Evolutionary conservation across 1,284 basidiomycete genomes (phyloP).

Genomic region (Laetiporus sulphureus): DNA sequence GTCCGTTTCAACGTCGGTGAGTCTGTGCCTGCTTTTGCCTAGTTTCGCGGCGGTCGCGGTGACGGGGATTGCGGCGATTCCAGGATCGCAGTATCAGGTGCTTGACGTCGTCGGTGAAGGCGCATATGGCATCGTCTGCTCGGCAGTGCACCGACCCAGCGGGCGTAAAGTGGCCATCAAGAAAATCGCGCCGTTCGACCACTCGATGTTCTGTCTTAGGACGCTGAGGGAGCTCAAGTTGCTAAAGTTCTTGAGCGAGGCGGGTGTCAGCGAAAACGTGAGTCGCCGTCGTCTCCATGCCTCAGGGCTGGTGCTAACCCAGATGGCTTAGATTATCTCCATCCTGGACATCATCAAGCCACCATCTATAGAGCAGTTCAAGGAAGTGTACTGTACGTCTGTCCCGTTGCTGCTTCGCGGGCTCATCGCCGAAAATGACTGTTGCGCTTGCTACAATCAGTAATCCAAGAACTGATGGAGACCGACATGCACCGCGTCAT

Average conservation of each 20-base stretch:
- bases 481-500: conserved; percentile 72
- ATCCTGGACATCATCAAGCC: conserved; percentile 95
- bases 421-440: no score
- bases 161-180: conserved; percentile 67
- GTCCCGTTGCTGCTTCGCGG: no score
- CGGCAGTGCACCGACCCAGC: conserved; percentile 76
- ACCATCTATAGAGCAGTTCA: conserved; percentile 83
- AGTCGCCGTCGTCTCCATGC: conserved; percentile 25
- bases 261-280: conserved; percentile 90
- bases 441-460: no score
- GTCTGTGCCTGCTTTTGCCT: conserved; percentile 19
- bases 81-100: conserved; percentile 80
- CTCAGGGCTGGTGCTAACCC: conserved; percentile 8
- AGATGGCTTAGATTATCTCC: conserved; percentile 74
- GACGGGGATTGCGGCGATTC: conserved; percentile 1
- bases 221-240: conserved; percentile 87
- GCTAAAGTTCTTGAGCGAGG: conserved; percentile 87
- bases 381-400: conserved; percentile 85
- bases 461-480: conserved; percentile 77
- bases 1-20: conserved; percentile 89
- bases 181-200: conserved; percentile 82
- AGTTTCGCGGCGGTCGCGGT: conserved; percentile 1
- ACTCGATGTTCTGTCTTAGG: conserved; percentile 82
- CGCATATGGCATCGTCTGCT: conserved; percentile 86
- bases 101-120: conserved; percentile 89